Conservation (phyloP, 805 yeast species). For the Maudiozyma serrabonitensis region DNA sequence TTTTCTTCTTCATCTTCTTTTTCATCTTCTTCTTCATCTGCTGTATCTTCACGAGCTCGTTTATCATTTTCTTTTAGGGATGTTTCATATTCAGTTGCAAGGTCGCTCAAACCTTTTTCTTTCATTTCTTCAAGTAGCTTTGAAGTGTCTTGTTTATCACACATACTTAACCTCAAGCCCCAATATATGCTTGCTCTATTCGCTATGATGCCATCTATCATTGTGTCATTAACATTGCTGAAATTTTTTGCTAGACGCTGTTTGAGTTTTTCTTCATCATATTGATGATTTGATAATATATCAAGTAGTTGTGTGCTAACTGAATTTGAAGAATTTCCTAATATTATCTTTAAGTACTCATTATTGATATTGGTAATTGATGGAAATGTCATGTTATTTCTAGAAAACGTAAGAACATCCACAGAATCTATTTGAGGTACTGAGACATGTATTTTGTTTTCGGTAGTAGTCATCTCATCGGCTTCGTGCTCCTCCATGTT, state of each 20-base stretch:
- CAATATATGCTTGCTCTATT: conserved; percentile 47
- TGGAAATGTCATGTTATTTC: neutral
- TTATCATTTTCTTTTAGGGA: neutral
- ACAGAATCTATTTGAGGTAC: conserved; percentile 10
- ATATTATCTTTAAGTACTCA: too few relatives aligned
- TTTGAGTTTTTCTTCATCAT: conserved; percentile 39
- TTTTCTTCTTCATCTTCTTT: conserved; percentile 5
- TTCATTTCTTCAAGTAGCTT: conserved; percentile 37
- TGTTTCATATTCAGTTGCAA: conserved; percentile 36
- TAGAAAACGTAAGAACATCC: conserved; percentile 5
- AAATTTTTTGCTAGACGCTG: conserved; percentile 43
- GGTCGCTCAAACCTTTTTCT: conserved; percentile 31
- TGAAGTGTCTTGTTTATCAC: conserved; percentile 31
- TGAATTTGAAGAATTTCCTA: too few relatives aligned
- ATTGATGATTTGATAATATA: conserved; percentile 29
- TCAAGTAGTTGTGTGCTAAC: conserved; percentile 24
- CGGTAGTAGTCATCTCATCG: conserved; percentile 7
- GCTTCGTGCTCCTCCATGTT: conserved; percentile 25
- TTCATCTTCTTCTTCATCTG: too few relatives aligned
- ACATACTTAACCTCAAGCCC: conserved; percentile 39
- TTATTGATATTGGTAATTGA: conserved; percentile 35
- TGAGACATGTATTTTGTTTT: neutral
- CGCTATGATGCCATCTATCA: conserved; percentile 28
- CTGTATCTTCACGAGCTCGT: too few relatives aligned
- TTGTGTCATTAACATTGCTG: conserved; percentile 37